phyloP scores from a whole-genome alignment of 2,329 filamentous ascomycete genomes.

The Nigrospora osmanthi region DNA sequence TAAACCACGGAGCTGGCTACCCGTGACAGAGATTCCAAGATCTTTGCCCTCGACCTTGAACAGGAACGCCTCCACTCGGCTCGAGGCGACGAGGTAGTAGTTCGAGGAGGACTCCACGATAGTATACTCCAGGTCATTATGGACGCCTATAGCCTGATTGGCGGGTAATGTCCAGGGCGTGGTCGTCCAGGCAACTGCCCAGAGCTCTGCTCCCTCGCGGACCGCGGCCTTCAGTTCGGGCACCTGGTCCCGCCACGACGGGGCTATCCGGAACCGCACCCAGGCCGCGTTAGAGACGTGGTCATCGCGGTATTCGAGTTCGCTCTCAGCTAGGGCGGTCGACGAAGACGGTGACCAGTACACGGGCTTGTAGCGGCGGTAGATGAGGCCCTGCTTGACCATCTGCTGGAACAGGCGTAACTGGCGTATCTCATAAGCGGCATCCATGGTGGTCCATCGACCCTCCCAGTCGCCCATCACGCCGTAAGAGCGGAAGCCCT shows the following conservation, averaged over 20 bases:
- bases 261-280: conserved; percentile 66
- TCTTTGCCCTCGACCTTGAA: conserved; percentile 40
- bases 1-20: conserved; percentile 56
- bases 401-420: conserved; percentile 68
- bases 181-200: conserved; percentile 95
- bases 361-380: conserved; percentile 72
- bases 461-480: conserved; percentile 77
- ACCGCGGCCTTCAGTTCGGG: background rate
- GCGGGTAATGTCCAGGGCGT: conserved; percentile 96
- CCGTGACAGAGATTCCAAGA: conserved; percentile 51
- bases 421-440: conserved; percentile 65
- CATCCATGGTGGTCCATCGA: conserved; percentile 74
- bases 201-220: conserved; percentile 31
- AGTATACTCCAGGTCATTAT: conserved; percentile 65
- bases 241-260: conserved; percentile 28
- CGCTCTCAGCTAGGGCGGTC: conserved; percentile 76
- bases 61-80: conserved; percentile 54
- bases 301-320: conserved; percentile 74
- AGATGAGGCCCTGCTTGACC: conserved; percentile 66
- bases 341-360: conserved; percentile 78
- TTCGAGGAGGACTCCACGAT: conserved; percentile 51
- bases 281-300: conserved; percentile 69
- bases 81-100: conserved; percentile 64
- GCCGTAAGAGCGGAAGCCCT: conserved; percentile 63
- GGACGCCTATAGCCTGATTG: conserved; percentile 81